These are phyloP conservation scores for Ascochyta rabiei DNA, from an alignment of 2,329 filamentous ascomycete genomes.

Conservation along the genomic window DNA sequence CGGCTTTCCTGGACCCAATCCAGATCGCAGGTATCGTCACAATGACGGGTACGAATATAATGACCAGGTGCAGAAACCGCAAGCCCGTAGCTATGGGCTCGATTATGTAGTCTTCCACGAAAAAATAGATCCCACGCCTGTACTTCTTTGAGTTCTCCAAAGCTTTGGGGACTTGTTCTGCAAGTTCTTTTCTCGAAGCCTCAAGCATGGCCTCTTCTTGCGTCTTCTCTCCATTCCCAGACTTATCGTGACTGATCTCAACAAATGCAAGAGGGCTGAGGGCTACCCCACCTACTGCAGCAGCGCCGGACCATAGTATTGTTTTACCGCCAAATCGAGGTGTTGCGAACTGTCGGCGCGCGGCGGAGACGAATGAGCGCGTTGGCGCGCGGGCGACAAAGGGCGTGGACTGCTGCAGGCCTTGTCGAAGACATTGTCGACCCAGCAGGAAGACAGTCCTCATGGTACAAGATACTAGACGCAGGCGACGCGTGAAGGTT, in stretches of 20 bases:
- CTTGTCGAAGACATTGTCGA: slow-evolving; percentile 57
- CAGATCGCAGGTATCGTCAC: slow-evolving; percentile 79
- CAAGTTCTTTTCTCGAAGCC: slow-evolving; percentile 77
- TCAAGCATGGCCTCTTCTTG: slow-evolving; percentile 87
- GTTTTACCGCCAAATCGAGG: slow-evolving; percentile 41
- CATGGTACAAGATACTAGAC: slow-evolving; percentile 50
- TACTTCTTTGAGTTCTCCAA: slow-evolving; percentile 65
- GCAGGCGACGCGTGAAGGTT: slow-evolving; percentile 26
- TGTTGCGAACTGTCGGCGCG: slow-evolving; percentile 43
- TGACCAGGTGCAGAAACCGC: slow-evolving; percentile 83
- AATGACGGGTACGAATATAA: slow-evolving; percentile 92
- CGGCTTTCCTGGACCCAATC: slow-evolving; percentile 69
- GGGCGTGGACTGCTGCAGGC: slow-evolving; percentile 33
- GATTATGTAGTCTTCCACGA: slow-evolving; percentile 72
- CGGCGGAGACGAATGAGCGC: slow-evolving; percentile 36
- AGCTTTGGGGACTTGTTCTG: slow-evolving; percentile 68
- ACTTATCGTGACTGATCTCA: slow-evolving; percentile 59
- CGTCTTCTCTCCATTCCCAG: slow-evolving; percentile 62
- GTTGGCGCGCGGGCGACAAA: slow-evolving; percentile 24
- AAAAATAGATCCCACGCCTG: slow-evolving; percentile 65
- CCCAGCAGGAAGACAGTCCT: slow-evolving; percentile 56
- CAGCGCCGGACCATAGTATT: slow-evolving; percentile 43
- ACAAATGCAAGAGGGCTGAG: slow-evolving; percentile 66
- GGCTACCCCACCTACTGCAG: slow-evolving; percentile 32
- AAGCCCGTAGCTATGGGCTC: slow-evolving; percentile 87